Evolutionary conservation across 2,329 filamentous ascomycete species (phyloP).

Genomic region (Neoascochyta sp.): DNA sequence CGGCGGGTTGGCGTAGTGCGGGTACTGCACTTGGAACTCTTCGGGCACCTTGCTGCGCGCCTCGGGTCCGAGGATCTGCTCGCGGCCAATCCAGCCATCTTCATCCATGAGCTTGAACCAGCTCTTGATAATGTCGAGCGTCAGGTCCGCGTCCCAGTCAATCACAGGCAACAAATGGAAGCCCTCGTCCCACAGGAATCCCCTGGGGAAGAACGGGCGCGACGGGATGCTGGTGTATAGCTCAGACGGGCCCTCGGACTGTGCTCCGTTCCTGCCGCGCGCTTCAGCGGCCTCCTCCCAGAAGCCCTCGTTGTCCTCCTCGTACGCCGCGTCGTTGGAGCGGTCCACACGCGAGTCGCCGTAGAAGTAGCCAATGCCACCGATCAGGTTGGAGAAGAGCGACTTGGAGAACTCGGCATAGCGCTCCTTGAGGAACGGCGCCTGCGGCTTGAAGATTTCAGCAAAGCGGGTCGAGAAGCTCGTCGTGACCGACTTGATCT

Average conservation of each 20-base stretch:
- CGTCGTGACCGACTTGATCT: constrained; percentile 63
- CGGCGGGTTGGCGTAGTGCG: constrained; percentile 94
- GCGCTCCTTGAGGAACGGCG: constrained; percentile 69
- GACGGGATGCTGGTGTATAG: constrained; percentile 91
- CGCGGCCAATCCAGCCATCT: constrained; percentile 94
- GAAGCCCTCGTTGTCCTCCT: constrained; percentile 92
- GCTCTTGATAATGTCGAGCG: constrained; percentile 79
- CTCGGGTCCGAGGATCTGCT: constrained; percentile 89
- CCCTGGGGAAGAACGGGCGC: constrained; percentile 90
- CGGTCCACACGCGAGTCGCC: constrained; percentile 85
- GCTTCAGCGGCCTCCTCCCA: constrained; percentile 89
- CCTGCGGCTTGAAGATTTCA: constrained; percentile 66
- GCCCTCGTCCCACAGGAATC: constrained; percentile 97
- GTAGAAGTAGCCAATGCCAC: constrained; percentile 93
- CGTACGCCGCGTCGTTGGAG: constrained; percentile 87
- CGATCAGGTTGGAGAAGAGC: constrained; percentile 90
- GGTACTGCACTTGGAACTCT: constrained; percentile 94
- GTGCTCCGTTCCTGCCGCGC: constrained; percentile 62
- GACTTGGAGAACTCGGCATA: constrained; percentile 79
- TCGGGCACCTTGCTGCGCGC: constrained; percentile 89
- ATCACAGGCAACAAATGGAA: constrained; percentile 89
- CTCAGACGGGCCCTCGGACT: constrained; percentile 76
- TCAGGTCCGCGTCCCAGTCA: constrained; percentile 90
- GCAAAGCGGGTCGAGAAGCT: constrained; percentile 73
- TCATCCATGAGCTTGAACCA: constrained; percentile 97